Conservation (phyloP, 139 green algal species). For the Coelastrella sp. region DNA sequence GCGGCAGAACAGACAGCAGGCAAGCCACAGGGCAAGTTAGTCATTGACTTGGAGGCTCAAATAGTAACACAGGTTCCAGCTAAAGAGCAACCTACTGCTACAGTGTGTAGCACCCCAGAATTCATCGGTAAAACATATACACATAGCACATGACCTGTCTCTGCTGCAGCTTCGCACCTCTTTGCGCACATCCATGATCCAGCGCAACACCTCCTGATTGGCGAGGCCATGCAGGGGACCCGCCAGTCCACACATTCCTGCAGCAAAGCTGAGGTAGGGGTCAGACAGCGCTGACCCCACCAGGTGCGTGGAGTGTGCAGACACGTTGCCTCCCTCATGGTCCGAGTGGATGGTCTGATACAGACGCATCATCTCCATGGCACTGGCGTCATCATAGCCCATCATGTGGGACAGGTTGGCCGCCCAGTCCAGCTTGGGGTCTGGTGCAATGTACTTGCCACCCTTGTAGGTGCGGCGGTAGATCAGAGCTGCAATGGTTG, state of each 20-base stretch:
- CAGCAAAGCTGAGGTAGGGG: conserved; percentile 95
- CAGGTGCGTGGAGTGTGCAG: conserved; percentile 94
- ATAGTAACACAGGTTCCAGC: too few species aligned
- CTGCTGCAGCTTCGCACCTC: conserved; percentile 59
- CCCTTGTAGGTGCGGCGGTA: conserved; percentile 67
- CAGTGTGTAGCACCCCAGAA: too few species aligned
- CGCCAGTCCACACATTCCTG: conserved; percentile 95
- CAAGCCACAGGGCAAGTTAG: too few species aligned
- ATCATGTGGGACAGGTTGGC: conserved; percentile 97
- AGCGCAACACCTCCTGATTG: conserved; percentile 97
- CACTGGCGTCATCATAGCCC: conserved; percentile 81
- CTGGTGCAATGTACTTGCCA: conserved; percentile 40
- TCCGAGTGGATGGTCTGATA: conserved; percentile 98
- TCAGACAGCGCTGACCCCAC: conserved; percentile 95
- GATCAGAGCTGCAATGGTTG: conserved; percentile 89
- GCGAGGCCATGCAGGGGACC: conserved; percentile 97
- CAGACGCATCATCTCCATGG: conserved; percentile 94
- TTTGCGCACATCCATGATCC: conserved; percentile 81
- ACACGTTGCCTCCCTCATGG: conserved; percentile 97
- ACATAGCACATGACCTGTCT: too few species aligned
- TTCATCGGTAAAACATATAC: too few species aligned
- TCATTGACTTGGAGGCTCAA: too few species aligned
- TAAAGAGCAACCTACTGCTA: too few species aligned
- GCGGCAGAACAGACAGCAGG: neutral
- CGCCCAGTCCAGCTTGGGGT: conserved; percentile 91